Conservation (phyloP, 2,329 filamentous ascomycete species). For the Talaromyces sp. region DNA sequence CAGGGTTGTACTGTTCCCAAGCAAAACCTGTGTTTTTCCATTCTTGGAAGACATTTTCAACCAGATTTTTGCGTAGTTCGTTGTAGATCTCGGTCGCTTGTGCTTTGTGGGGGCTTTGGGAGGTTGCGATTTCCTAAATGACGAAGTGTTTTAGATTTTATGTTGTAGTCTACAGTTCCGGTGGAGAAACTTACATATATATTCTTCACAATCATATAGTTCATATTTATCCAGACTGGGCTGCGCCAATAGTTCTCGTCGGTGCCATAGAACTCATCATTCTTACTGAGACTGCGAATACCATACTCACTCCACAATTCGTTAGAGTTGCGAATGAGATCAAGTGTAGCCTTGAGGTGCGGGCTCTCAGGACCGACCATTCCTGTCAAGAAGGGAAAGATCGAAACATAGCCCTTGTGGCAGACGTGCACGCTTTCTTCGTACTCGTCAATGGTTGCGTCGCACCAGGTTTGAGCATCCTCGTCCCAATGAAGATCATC, state of each 20-base stretch:
- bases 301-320: constrained; percentile 88
- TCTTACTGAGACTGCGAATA: constrained; percentile 82
- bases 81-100: constrained; percentile 70
- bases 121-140: constrained; percentile 58
- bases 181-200: constrained; percentile 63
- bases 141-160: neutral
- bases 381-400: constrained; percentile 88
- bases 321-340: constrained; percentile 72
- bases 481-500: constrained; percentile 91
- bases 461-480: constrained; percentile 77
- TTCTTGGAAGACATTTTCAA: constrained; percentile 79
- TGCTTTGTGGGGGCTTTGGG: constrained; percentile 60
- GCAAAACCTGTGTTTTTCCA: constrained; percentile 93
- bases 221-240: constrained; percentile 93
- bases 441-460: constrained; percentile 90
- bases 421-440: constrained; percentile 87
- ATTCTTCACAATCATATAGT: constrained; percentile 77
- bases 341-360: constrained; percentile 67
- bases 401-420: constrained; percentile 91
- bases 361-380: constrained; percentile 68
- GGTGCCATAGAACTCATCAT: constrained; percentile 77
- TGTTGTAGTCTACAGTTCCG: neutral
- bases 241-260: constrained; percentile 97
- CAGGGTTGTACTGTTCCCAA: constrained; percentile 97
- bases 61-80: constrained; percentile 72